phyloP scores from a whole-genome alignment of 2,329 filamentous ascomycete genomes.

The Verticillium zaregamsianum region DNA sequence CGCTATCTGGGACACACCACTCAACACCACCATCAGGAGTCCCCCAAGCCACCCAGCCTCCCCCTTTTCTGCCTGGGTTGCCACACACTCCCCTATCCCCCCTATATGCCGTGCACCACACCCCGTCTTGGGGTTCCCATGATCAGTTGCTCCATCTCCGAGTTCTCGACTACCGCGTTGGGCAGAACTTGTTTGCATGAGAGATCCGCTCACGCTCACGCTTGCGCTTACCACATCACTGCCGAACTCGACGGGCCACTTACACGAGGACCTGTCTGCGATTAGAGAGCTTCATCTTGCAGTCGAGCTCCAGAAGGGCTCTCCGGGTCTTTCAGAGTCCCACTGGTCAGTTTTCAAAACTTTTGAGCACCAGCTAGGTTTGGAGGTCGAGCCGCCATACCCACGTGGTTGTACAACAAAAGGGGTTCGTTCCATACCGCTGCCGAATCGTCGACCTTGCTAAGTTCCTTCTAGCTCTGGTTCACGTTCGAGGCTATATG shows the following conservation, averaged over 20 bases:
- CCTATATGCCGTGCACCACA: slow-evolving; percentile 4
- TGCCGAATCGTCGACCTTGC: neutral
- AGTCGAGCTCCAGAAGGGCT: neutral
- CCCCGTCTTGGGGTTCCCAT: slow-evolving; percentile 4
- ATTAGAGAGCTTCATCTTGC: neutral
- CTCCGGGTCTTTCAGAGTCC: neutral
- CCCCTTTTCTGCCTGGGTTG: slow-evolving; percentile 9
- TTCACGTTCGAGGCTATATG: neutral
- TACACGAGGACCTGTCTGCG: neutral
- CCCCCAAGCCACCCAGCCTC: slow-evolving; percentile 12
- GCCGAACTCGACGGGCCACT: neutral
- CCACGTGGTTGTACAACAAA: neutral
- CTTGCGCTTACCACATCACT: neutral
- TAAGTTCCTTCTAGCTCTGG: neutral
- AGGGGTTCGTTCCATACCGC: neutral
- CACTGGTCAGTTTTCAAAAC: too few species aligned
- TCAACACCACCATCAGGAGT: slow-evolving; percentile 9
- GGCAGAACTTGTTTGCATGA: neutral
- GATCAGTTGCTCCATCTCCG: slow-evolving; percentile 3
- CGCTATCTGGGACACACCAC: slow-evolving; percentile 15
- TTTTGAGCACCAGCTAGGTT: neutral
- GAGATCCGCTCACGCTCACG: neutral
- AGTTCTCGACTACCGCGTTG: neutral
- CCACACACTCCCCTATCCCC: neutral
- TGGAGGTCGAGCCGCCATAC: neutral